Conservation (phyloP, 2,329 filamentous ascomycete species). For the Colletotrichum sp. region DNA sequence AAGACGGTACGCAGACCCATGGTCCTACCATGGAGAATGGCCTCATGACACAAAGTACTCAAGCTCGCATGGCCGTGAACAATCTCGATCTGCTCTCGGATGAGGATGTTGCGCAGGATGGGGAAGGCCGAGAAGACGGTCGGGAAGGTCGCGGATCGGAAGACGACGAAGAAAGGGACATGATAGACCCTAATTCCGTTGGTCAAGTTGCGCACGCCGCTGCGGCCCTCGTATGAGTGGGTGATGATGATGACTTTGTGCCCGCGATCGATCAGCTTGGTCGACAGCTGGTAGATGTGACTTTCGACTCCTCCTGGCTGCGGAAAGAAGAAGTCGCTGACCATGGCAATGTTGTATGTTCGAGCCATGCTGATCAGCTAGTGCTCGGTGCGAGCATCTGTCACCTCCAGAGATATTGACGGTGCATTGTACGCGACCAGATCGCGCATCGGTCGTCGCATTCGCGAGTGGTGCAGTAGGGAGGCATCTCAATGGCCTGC, state of each 20-base stretch:
- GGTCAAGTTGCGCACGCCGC: conserved; percentile 91
- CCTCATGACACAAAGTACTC: conserved; percentile 92
- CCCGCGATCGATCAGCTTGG: conserved; percentile 94
- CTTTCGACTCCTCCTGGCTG: conserved; percentile 96
- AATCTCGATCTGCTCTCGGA: conserved; percentile 94
- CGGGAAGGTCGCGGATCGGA: conserved; percentile 90
- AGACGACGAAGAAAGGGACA: conserved; percentile 94
- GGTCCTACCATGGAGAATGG: conserved; percentile 90
- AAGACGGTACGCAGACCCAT: conserved; percentile 97
- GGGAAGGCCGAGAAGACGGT: conserved; percentile 99
- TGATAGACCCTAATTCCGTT: conserved; percentile 99
- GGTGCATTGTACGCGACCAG: neutral
- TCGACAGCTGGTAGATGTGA: conserved; percentile 97
- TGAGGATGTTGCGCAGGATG: conserved; percentile 94
- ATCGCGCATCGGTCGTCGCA: neutral
- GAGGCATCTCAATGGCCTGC: neutral
- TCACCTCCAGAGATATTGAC: neutral
- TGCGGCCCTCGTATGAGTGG: conserved; percentile 89
- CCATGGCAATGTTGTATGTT: conserved; percentile 81
- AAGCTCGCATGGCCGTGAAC: conserved; percentile 97
- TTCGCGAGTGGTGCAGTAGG: neutral
- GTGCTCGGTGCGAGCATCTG: neutral
- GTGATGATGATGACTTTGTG: conserved; percentile 99
- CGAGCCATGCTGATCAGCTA: conserved; percentile 29
- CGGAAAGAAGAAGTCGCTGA: conserved; percentile 99